Base-by-base conservation (phyloP, 257 asterid species). In the Nicotiana tabacum region DNA sequence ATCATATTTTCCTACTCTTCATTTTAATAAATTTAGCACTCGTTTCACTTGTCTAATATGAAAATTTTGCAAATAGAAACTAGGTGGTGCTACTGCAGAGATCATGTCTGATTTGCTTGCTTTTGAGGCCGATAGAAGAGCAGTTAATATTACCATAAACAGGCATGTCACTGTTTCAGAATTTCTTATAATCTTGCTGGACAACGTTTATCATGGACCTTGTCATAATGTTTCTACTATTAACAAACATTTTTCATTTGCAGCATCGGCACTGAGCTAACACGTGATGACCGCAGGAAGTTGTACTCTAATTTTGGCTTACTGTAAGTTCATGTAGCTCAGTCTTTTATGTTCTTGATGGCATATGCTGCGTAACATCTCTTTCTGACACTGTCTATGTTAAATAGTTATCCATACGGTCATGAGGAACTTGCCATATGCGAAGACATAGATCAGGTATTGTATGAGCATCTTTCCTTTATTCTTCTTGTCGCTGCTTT, bases 71-170 rank as follows among this genome's bases (percentile, higher is more conserved):
- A 17, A 37, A 46, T 57, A 95, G 98, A 95, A 92, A 92, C 92
- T 95, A 78, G 98, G 98, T 10, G 98, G 98, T 29, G 98, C 98
- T 80, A 95, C 98, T 77, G 92, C 95, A 7, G 98, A 93, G 86
- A 93, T 95, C 81, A 95, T 95, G 98, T 90, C 98, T 62, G 98
- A 95, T 85, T 93, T 95, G 78, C 94, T 95, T 51, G 85, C 98
- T 82, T 95, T 95, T 86, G 98, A 95, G 88, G 98, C 98, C 81
- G 98, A 95, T 68, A 90, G 98, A 82, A 92, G 98, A 88, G 98
- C 98, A 77, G 96, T 95, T 90, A 95, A 95, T 87, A 95, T 95
- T 87, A 89, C 96, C 81, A 93, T 95, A 60, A 95, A 95, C 92
- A 94, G 98, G 97, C 91, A 53, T 32, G 65, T 24, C 65, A 65